Conservation (phyloP, 2,329 filamentous ascomycete species). For the Zasmidium angulare region DNA sequence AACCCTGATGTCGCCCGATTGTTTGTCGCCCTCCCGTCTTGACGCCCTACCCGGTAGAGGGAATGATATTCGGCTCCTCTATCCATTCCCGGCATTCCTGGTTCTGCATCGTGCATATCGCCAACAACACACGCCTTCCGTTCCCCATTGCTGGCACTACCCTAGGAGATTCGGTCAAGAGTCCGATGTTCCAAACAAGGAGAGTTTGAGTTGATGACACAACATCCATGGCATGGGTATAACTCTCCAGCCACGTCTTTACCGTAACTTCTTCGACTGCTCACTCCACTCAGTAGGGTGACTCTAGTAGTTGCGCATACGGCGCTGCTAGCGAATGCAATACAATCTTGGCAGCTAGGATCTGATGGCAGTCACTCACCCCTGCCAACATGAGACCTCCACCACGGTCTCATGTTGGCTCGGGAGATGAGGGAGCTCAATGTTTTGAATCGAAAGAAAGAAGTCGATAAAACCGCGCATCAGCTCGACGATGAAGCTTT, state of each 20-base stretch:
- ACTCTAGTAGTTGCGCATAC: neutral
- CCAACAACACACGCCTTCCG: no score
- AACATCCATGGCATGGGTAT: neutral
- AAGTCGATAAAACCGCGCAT: neutral
- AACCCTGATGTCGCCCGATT: no score
- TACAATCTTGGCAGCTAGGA: neutral
- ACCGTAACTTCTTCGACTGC: neutral
- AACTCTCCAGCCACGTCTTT: neutral
- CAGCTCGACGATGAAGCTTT: neutral
- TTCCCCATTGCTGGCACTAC: neutral
- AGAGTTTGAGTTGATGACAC: neutral
- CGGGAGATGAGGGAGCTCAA: neutral
- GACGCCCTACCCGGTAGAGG: neutral
- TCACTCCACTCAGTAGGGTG: neutral
- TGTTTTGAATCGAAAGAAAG: neutral
- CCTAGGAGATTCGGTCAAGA: neutral
- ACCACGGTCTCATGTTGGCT: neutral
- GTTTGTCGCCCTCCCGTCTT: no score
- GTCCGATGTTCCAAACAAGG: neutral
- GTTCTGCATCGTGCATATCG: neutral
- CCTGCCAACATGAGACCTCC: neutral
- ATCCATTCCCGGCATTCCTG: neutral
- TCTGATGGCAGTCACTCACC: neutral
- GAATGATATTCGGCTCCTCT: constrained; percentile 1
- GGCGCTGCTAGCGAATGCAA: neutral